Evolutionary conservation across 202 grass and related monocot genomes (phyloP).

Genomic region (Schoenoplectus triqueter): DNA sequence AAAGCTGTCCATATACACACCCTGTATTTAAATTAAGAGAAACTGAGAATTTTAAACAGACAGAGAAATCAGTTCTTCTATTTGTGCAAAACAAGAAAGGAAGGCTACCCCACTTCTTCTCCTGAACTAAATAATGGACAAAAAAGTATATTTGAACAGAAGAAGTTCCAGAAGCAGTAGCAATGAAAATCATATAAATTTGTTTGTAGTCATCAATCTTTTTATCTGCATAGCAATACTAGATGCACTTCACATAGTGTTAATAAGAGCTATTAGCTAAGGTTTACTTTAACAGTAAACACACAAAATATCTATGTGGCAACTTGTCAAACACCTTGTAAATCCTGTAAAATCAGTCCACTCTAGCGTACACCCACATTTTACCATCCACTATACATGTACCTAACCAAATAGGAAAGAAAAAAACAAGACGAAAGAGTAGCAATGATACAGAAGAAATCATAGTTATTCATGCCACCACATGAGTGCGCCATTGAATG

Average conservation of each 20-base stretch:
- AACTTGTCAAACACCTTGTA: background rate
- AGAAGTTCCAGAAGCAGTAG: background rate
- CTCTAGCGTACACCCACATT: background rate
- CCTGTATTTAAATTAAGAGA: constrained; percentile 33
- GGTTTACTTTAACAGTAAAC: background rate
- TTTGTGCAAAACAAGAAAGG: background rate
- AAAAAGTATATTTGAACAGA: background rate
- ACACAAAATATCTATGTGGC: background rate
- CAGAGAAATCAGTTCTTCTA: background rate
- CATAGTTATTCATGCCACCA: no score
- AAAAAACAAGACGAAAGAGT: background rate
- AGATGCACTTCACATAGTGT: background rate
- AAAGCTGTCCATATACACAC: constrained; percentile 74
- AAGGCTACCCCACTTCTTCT: background rate
- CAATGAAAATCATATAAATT: background rate
- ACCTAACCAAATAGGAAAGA: background rate
- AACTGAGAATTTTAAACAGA: constrained; percentile 3
- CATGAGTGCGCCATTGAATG: no score
- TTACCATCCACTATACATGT: background rate
- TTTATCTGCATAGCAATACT: background rate
- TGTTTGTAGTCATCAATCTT: background rate
- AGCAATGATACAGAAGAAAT: no score
- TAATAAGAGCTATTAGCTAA: background rate
- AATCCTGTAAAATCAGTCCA: background rate
- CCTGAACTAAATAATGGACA: background rate